Evolutionary conservation across 2,329 filamentous ascomycete species (phyloP), one percentile per base, ranked within the genome.

Genomic region (Macrophomina pseudophaseolina): DNA sequence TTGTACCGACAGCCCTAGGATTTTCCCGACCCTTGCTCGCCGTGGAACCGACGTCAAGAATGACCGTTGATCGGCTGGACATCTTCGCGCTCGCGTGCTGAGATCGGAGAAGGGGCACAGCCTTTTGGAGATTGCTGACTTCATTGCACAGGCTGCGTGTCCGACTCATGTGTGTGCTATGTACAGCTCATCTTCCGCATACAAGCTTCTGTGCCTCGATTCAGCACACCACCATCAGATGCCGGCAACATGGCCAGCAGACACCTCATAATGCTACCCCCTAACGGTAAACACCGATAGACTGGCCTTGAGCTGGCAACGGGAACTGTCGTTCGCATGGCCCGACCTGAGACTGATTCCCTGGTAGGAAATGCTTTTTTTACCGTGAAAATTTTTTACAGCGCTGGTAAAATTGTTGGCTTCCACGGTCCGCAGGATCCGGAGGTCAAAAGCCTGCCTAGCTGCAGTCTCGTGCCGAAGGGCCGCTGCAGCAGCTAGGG

Each of bases 1-100:
- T 71, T 71, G 71, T 69, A 59, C 65, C 54, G 69, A 62, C 58
- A 62, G 60, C 53, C 66, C 62, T 62, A 42, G 46, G 60, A 62
- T 64, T 64, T 53, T 44, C 60, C 23, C n/a, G 18, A 52, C 64
- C 54, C 64, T 52, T 60, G 64, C 16, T 35, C 46, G 44, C 54
- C 30, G 32, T 66, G 32, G 33, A 59, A 52, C 53, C 53, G 44
- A 44, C 54, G 40, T 38, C 44, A 63, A 49, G 59, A 49, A 40
- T 9, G 40, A 33, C 54, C 58, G 42, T 49, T 62, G 42, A 51
- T 51, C 58, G 58, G 42, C 42, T 42, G 42, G 52, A 3, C 32
- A 54, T 33, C 14, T 12, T 18, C 5, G 58, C 35, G 33, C 48
- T 64, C 60, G 60, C 60, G 60, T 64, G 60, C 49, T 14, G 49